Base-by-base conservation (phyloP, 768 basidiomycete species). In the Pisolithus microcarpus region DNA sequence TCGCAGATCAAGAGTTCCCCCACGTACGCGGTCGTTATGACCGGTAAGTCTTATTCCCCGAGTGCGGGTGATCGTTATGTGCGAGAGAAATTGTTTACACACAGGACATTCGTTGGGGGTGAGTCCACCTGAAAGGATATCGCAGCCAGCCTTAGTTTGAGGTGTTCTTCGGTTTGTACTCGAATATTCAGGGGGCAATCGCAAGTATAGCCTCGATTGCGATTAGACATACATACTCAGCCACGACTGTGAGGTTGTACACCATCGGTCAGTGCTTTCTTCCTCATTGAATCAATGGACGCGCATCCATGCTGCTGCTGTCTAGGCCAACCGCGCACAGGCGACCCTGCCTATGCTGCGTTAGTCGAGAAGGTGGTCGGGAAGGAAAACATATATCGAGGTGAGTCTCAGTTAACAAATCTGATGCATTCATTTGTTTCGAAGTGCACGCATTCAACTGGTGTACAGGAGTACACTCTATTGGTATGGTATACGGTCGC, bases 301-400 rank as follows among this genome's bases (percentile, higher is more conserved):
- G 1, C 38, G 38, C 37, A 48, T 47, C 24, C 36, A 23, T 18
- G n/a, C 13, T n/a, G n/a, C n/a, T n/a, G 1, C 39, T 45, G 7
- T 34, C 3, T 43, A 78, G 78, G 77, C 13, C 78, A 80, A 61
- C 78, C 78, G 13, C 65, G 78, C 24, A 71, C 70, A 9, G 78
- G 77, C 10, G 65, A 79, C 48, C 52, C 52, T 0, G 59, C 58
- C 2, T 79, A 72, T 53, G 71, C 73, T 5, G 58, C 69, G 3
- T 61, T 73, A 5, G 69, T 75, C 4, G 76, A 78, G 51, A 53
- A 54, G 8, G 49, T 53, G 7, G 50, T 78, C 13, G 75, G 75
- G 2, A 48, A 51, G 7, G 45, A 56, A 2, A 72, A 72, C 52
- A 68, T 74, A 48, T 76, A 68, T 56, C 67, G 78, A 60, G 70